phyloP scores from a whole-genome alignment of 2,329 filamentous ascomycete species.

The Ophiosphaerella korrae region DNA sequence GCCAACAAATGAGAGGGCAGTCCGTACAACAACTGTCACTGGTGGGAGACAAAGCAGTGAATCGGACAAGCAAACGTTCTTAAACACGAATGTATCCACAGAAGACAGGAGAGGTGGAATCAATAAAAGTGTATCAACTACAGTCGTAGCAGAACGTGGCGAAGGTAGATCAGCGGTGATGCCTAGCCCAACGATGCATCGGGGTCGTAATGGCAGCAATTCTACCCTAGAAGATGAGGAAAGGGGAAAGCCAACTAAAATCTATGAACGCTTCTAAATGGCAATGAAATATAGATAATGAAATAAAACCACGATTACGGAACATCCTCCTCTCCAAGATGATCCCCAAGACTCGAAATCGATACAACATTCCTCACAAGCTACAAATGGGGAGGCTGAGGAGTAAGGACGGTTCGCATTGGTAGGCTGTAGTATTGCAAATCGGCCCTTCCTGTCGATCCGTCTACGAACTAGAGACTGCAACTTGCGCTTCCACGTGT shows the following conservation, averaged over 20 bases:
- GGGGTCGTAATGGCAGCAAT: background rate
- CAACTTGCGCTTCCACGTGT: too few relatives aligned
- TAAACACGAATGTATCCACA: conserved; percentile 12
- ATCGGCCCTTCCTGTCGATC: too few relatives aligned
- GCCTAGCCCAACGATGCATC: background rate
- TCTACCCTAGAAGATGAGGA: background rate
- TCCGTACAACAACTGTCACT: conserved; percentile 27
- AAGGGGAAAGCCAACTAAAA: background rate
- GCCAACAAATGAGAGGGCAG: conserved; percentile 19
- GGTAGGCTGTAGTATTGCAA: too few relatives aligned
- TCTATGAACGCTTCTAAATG: conserved; percentile 1
- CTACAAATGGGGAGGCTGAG: too few relatives aligned
- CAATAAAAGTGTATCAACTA: conserved; percentile 1
- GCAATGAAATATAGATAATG: background rate
- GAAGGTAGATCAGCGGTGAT: background rate
- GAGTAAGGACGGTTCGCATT: too few relatives aligned
- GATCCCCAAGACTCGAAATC: background rate
- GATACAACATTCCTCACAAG: too few relatives aligned
- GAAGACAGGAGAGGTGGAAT: conserved; percentile 9
- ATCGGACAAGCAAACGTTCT: conserved; percentile 27
- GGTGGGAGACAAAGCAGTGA: conserved; percentile 24
- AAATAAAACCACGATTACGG: background rate
- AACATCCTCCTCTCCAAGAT: background rate
- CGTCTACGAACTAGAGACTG: too few relatives aligned
- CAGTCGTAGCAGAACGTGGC: background rate